These are phyloP conservation scores for Aspergillus sp. DNA, from an alignment of 2,329 filamentous ascomycete genomes.

Conservation along the genomic window DNA sequence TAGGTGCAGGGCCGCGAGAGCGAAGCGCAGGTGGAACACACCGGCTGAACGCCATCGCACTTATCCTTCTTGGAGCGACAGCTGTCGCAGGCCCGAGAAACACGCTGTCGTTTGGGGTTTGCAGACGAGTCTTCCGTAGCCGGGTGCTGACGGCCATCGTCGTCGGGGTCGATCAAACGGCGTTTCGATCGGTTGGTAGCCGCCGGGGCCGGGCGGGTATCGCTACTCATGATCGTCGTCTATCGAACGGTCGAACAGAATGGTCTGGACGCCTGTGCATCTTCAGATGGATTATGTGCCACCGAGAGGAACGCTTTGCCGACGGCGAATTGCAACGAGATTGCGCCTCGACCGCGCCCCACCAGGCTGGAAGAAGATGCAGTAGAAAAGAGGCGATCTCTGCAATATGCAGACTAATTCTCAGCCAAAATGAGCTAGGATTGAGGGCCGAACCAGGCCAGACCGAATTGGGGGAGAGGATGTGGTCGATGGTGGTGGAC, in stretches of 20 bases:
- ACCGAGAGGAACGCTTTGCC: slow-evolving; percentile 30
- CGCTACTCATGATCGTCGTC: slow-evolving; percentile 31
- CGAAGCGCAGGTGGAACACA: slow-evolving; percentile 64
- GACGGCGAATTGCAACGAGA: slow-evolving; percentile 17
- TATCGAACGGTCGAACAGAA: slow-evolving; percentile 23
- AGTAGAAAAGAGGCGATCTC: not conserved
- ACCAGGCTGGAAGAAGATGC: not conserved
- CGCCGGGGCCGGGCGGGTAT: slow-evolving; percentile 29
- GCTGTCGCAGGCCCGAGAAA: slow-evolving; percentile 67
- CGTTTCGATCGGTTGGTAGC: slow-evolving; percentile 30
- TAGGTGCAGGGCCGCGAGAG: slow-evolving; percentile 68
- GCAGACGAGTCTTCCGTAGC: slow-evolving; percentile 26
- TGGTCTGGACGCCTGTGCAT: slow-evolving; percentile 28
- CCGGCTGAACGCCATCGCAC: slow-evolving; percentile 67
- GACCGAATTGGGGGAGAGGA: slow-evolving; percentile 1
- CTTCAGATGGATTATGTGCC: slow-evolving; percentile 15
- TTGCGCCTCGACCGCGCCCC: slow-evolving; percentile 5
- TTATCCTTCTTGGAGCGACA: slow-evolving; percentile 67
- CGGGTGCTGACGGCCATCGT: slow-evolving; percentile 25
- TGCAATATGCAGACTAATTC: not conserved
- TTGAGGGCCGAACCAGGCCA: not conserved
- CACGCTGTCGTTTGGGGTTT: slow-evolving; percentile 59
- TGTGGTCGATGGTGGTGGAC: slow-evolving; percentile 1
- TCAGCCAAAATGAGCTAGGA: not conserved
- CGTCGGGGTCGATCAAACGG: slow-evolving; percentile 28